phyloP scores from a whole-genome alignment of 2,329 filamentous ascomycete species.

The Chrysoporthe cubensis region DNA sequence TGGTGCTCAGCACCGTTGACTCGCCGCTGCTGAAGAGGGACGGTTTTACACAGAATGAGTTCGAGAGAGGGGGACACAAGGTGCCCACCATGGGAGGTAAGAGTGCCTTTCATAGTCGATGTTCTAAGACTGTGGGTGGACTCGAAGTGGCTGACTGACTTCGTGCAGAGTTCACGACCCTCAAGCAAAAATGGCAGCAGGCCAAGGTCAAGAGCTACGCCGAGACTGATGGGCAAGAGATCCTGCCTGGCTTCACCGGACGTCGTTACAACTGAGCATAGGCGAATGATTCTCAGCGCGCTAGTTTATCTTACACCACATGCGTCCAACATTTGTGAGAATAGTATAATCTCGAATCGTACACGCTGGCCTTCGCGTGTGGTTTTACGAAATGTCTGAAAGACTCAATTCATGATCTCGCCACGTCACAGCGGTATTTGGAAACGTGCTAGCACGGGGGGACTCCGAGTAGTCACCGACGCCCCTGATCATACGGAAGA shows the following conservation, averaged over 20 bases:
- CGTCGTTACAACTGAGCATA: not conserved
- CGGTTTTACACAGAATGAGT: slow-evolving; percentile 43
- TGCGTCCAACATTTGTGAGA: not conserved
- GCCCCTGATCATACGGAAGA: not conserved
- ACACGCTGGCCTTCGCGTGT: not conserved
- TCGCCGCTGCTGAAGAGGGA: slow-evolving; percentile 42
- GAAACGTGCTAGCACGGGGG: not conserved
- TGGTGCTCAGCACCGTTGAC: slow-evolving; percentile 43
- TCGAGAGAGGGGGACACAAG: slow-evolving; percentile 38
- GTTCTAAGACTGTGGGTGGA: no score
- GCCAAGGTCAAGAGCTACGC: slow-evolving; percentile 32
- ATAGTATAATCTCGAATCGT: not conserved
- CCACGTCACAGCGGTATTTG: not conserved
- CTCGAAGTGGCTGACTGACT: not conserved
- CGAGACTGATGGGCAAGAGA: slow-evolving; percentile 37
- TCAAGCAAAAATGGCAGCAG: slow-evolving; percentile 46
- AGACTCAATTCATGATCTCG: not conserved
- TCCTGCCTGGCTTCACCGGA: slow-evolving; percentile 42
- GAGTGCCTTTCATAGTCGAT: not conserved
- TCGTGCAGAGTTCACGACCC: slow-evolving; percentile 38
- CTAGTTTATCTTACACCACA: not conserved
- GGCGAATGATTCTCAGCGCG: not conserved
- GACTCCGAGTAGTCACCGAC: not conserved
- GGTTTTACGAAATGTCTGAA: not conserved
- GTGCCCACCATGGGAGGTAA: slow-evolving; percentile 41